Evolutionary conservation across 371 early-diverging fungal genomes (phyloP), one percentile per base, ranked within the genome.

Genomic region (Mucor velutinosus): DNA sequence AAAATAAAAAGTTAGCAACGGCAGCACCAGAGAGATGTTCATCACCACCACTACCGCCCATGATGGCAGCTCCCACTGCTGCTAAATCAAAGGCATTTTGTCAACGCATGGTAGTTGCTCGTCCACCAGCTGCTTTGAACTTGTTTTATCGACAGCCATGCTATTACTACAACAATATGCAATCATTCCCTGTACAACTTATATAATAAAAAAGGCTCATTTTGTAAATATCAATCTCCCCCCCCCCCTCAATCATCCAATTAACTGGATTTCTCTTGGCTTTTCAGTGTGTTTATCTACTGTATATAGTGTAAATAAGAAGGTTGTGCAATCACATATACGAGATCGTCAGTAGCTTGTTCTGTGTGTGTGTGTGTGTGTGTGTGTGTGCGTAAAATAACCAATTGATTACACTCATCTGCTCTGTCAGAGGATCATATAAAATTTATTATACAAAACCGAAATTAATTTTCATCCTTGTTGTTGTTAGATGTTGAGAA

Each of bases 141-240:
- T 0, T 57, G 19, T 57, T 33, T 33, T 32, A 57, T 33, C 57
- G 57, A 14, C 41, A 62, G 8, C 62, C 62, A 32, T 62, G 62
- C 32, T 51, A 62, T 62, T 43, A 43, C 33, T 49, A 51, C 17
- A 33, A 47, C 1, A 47, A 32, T 23, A 27, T 19, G 25, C 62
- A 62, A 62, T 27, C 47, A 47, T 62, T 51, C 15, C 62, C 62
- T 43, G 51, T 62, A 49, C 62, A 62, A 51, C 53, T 62, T 21
- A 53, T 62, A 14, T 62, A 62, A 62, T 12, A 49, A 33, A 33
- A 27, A 53, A 53, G 27, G 14, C 27, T 53, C 27, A 10, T 14
- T 25, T 27, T 53, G 53, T 53, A 53, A 53, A 53, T 53, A 53
- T 14, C 23, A 27, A 53, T 53, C 12, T 6, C 23, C 51, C 10